Evolutionary conservation across 805 yeast genomes (phyloP), one percentile per base, ranked within the genome.

Genomic region (Henningerozyma blattae): DNA sequence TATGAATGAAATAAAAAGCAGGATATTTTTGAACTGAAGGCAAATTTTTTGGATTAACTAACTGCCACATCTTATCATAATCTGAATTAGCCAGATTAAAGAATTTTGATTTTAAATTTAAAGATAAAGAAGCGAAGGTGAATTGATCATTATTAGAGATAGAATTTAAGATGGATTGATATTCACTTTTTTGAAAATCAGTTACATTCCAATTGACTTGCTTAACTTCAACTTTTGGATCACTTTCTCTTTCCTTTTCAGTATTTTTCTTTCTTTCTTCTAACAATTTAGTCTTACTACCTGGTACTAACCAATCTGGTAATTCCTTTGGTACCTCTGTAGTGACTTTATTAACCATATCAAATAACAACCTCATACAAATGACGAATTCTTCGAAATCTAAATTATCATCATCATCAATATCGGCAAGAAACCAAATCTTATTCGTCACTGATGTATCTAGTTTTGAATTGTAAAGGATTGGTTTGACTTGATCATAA

Each of bases 301-400:
- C 79, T 1, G 99, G 98, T 38, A 91, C 72, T 39, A 91, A 70
- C 97, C 97, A 89, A 30, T 71, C 75, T 2, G 99, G 99, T 38
- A 91, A 65, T 31, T 68, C 67, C 15, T 62, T 55, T 1, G 98
- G 98, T 4, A 87, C 64, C 15, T 62, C 57, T 14, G 65, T 62
- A 32, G 62, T 54, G 24, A 68, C 69, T 15, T 87, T 84, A 56
- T 91, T 87, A 35, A 91, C 89, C 53, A 80, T 58, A 54, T 91
- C 98, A 54, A 86, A 91, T 30, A 89, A 82, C 36, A 91, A 68
- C 45, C 97, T 70, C 99, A 91, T 91, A 33, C 96, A 89, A 42
- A 91, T 85, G 52, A 96, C 91, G 58, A 91, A 91, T 61, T 91
- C 99, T 60, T 91, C 99, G 55, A 91, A 91, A 58, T 91, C 99